These are phyloP conservation scores for Closterium sp. DNA, from an alignment of 139 green algal genomes.

Conservation along the genomic window DNA sequence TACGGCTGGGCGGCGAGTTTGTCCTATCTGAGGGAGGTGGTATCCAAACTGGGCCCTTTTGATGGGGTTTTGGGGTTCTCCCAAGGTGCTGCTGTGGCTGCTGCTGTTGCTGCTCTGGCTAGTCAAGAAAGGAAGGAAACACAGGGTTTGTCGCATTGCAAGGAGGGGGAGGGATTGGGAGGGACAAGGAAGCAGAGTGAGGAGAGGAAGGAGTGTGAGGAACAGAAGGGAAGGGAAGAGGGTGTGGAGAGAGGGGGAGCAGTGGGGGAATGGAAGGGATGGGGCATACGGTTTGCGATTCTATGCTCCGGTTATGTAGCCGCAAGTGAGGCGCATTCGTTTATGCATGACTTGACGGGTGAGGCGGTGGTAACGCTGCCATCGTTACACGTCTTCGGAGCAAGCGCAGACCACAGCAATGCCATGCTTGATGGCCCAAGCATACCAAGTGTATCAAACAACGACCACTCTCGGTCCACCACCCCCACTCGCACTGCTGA, in stretches of 20 bases:
- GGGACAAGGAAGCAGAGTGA: not conserved
- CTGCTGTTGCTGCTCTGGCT: conserved; percentile 26
- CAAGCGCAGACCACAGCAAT: not conserved
- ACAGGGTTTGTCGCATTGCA: not conserved
- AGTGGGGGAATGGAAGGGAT: not conserved
- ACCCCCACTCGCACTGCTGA: too few species aligned
- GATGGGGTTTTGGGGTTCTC: conserved; percentile 85
- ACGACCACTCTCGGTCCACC: too few species aligned
- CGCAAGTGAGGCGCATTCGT: not conserved
- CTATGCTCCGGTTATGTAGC: conserved; percentile 33
- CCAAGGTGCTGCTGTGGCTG: conserved; percentile 61
- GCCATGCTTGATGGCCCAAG: too few species aligned
- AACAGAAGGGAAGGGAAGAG: not conserved
- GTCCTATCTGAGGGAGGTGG: conserved; percentile 45
- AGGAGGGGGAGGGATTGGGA: not conserved
- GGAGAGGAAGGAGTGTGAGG: not conserved
- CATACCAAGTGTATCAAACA: too few species aligned
- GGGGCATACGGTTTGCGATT: conserved; percentile 33
- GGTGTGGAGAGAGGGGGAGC: not conserved
- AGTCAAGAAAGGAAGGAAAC: not conserved
- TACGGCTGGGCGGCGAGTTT: conserved; percentile 64
- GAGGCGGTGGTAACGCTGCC: not conserved
- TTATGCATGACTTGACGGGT: not conserved
- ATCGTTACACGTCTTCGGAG: not conserved
- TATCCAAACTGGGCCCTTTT: conserved; percentile 61